Evolutionary conservation across 2,329 filamentous ascomycete species (phyloP).

Genomic region (Curvularia lunata): DNA sequence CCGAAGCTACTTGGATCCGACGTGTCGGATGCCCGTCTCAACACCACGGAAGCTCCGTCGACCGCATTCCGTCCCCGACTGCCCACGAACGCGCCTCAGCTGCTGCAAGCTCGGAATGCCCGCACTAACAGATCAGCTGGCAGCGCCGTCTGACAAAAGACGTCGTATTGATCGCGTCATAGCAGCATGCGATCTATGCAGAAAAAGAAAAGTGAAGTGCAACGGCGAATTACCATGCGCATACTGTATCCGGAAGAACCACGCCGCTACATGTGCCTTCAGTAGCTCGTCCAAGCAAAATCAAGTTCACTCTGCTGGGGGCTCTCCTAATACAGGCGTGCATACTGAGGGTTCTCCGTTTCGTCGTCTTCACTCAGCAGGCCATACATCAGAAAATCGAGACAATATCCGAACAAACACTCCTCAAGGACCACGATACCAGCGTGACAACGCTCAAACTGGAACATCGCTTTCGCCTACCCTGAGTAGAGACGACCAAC

Average conservation of each 20-base stretch:
- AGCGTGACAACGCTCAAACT: conserved; percentile 6
- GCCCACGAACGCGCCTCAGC: background rate
- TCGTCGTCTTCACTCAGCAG: conserved; percentile 3
- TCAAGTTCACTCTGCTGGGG: conserved; percentile 41
- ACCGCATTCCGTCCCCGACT: background rate
- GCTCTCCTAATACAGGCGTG: conserved; percentile 31
- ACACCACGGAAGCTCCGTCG: conserved; percentile 10
- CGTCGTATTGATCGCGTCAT: conserved; percentile 36
- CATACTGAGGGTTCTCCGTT: conserved; percentile 8
- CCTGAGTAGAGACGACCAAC: conserved; percentile 43
- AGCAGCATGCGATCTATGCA: conserved; percentile 42
- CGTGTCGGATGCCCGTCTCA: conserved; percentile 2
- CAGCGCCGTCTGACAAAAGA: conserved; percentile 26
- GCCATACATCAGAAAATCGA: conserved; percentile 11
- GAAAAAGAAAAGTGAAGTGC: conserved; percentile 55
- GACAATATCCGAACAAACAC: conserved; percentile 10
- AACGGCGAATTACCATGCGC: conserved; percentile 59
- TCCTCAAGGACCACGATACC: conserved; percentile 12
- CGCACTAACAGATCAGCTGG: conserved; percentile 5
- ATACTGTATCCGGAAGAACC: conserved; percentile 55
- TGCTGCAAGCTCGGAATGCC: conserved; percentile 1
- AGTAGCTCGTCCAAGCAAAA: conserved; percentile 48
- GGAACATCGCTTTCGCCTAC: conserved; percentile 31
- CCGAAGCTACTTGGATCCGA: conserved; percentile 3
- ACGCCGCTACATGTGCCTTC: conserved; percentile 51